phyloP scores from a whole-genome alignment of 78 protist genomes.

The Salpingoeca rosetta region DNA sequence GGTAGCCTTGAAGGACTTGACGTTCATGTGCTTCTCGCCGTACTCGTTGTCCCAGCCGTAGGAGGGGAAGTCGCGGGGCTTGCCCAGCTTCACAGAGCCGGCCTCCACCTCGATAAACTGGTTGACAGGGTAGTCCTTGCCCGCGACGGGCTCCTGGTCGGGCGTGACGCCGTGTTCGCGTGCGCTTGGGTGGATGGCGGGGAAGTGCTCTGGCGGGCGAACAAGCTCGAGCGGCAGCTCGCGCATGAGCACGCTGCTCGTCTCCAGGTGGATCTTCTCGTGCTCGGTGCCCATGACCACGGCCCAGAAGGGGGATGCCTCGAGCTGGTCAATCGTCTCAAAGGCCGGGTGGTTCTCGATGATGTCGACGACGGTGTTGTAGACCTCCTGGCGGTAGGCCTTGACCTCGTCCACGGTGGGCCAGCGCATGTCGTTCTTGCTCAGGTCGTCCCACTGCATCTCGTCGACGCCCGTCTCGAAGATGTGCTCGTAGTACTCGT shows the following conservation, averaged over 20 bases:
- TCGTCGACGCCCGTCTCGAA: conserved; percentile 72
- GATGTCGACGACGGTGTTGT: conserved; percentile 18
- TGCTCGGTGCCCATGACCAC: conserved; percentile 64
- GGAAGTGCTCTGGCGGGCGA: background rate
- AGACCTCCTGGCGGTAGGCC: conserved; percentile 46
- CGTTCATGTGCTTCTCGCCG: conserved; percentile 8
- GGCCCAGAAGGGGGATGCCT: conserved; percentile 26
- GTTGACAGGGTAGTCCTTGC: background rate
- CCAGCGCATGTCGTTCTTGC: conserved; percentile 11
- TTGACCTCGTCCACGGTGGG: conserved; percentile 28
- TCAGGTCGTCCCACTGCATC: conserved; percentile 59
- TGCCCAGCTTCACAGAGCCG: conserved; percentile 18
- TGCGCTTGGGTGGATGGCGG: background rate
- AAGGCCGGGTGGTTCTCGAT: conserved; percentile 8
- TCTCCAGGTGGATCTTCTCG: conserved; percentile 63
- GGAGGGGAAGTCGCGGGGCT: conserved; percentile 1
- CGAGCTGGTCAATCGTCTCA: background rate
- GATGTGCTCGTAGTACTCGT: conserved; percentile 29
- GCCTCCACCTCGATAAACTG: background rate
- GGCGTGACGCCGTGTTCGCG: background rate
- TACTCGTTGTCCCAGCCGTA: conserved; percentile 66
- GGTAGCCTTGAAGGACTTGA: conserved; percentile 27
- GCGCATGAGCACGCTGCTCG: conserved; percentile 55
- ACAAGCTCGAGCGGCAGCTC: conserved; percentile 9
- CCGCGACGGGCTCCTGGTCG: background rate